Evolutionary conservation across 805 yeast species (phyloP), one percentile per base, ranked within the genome.

Genomic region (Saccharomyces mikatae): DNA sequence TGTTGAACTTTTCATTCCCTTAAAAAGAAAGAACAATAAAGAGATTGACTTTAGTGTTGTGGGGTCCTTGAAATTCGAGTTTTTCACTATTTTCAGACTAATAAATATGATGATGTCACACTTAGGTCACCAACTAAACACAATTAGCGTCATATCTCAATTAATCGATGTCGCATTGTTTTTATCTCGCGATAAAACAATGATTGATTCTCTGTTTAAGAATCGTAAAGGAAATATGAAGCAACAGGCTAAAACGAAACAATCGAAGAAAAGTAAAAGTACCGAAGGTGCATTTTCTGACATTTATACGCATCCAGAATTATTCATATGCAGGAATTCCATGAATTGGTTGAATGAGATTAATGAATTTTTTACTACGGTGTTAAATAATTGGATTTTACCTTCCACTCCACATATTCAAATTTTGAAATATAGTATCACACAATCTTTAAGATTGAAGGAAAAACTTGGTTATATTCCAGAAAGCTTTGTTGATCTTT

Each of bases 351-450:
- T 62, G 31, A 56, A 60, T 49, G 62, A 60, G 2, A 57, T 71
- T 10, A 62, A 65, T 44, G 49, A 56, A 5, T 86, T 88, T 60
- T 76, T 87, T 55, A 71, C 68, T 17, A 63, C 72, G 1, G 69
- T 84, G 6, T 66, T 87, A 27, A 66, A 76, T 17, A 77, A 74
- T 53, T 75, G 79, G 51, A 69, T 72, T 1, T 67, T 89, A 47
- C 81, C 91, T 1, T 76, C 86, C 1, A 80, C 86, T 1, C 83
- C 83, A 60, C 80, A 86, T 56, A 76, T 82, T 49, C 79, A 79
- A 57, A 76, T 89, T n/a, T 73, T 74, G 58, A 73, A 76, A 50
- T 81, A 72, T 65, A 70, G 70, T 2, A 65, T 81, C 4, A 53
- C 74, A 3, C 74, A 68, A 54, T 65, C 77, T 46, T 62, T 76